These are phyloP conservation scores for Cnidoscolus chayamansa DNA, from an alignment of 441 rosid genomes.

Conservation along the genomic window DNA sequence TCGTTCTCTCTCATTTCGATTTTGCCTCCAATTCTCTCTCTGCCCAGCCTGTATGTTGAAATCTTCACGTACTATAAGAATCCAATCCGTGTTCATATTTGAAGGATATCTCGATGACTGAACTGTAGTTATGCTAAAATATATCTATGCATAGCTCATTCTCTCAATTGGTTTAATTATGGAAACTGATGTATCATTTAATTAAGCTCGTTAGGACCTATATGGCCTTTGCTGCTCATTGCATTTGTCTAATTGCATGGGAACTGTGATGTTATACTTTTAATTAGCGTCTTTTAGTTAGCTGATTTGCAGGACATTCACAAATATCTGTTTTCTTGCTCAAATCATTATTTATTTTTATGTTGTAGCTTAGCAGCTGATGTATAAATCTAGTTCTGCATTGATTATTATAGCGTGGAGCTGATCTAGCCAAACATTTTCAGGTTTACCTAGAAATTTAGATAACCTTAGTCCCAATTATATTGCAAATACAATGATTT, in stretches of 20 bases:
- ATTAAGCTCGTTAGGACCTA: too few species aligned
- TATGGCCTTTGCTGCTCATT: background rate
- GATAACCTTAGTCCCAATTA: background rate
- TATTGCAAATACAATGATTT: background rate
- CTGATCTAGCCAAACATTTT: background rate
- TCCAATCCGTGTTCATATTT: too few species aligned
- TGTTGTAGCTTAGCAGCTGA: background rate
- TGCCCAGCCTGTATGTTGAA: conserved; percentile 54
- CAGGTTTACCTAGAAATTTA: background rate
- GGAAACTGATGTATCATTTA: too few species aligned
- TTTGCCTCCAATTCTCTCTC: conserved; percentile 56
- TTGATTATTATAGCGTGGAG: background rate
- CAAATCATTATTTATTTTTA: background rate
- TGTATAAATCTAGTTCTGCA: background rate
- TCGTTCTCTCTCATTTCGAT: conserved; percentile 53
- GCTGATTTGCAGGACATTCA: too few species aligned
- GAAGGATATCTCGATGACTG: too few species aligned
- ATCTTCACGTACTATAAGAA: too few species aligned
- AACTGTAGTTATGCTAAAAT: too few species aligned
- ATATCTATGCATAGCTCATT: too few species aligned
- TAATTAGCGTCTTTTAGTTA: background rate
- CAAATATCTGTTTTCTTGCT: background rate
- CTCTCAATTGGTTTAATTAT: too few species aligned
- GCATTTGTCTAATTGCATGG: background rate
- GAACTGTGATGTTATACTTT: background rate